Base-by-base conservation (phyloP, 176 grass and related monocot species). In the Cenchrus purpureus region DNA sequence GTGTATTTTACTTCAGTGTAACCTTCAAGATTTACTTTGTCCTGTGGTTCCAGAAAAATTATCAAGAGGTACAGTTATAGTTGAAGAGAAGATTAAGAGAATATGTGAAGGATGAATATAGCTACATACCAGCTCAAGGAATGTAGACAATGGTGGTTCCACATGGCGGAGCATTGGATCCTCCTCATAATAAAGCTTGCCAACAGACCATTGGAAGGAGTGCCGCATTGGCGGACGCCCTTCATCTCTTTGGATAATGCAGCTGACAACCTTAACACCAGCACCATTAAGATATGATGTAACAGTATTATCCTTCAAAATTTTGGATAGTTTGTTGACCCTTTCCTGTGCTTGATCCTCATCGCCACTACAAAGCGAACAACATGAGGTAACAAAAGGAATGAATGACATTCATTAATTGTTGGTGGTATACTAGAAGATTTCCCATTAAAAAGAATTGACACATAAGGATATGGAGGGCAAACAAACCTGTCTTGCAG, bases 241-340 rank as follows among this genome's bases (percentile, higher is more conserved):
- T 87, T 99, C 97, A 88, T 99, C 97, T 86, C 97, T 96, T 71
- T 99, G 91, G 84, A 99, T 99, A 86, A 99, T 99, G 82, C 97
- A 99, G 78, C 91, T 96, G 56, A 99, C 90, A 79, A 89, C 79
- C 87, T 82, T 86, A 79, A 99, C 78, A 70, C 90, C 92, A 29
- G 84, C 90, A 79, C 86, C 86, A 91, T 77, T 92, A 54, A 99
- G 91, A 89, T 88, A 88, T 73, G 91, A 91, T 82, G 88, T 91
- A 79, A 99, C 63, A 79, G 83, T 76, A 22, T 84, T 91, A 68
- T 99, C 97, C 79, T 91, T 99, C 91, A 99, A 92, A 90, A 91
- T 96, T 79, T 99, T 99, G 3, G 91, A 92, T 76, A 99, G 76
- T 87, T 99, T 96, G 58, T 94, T 89, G 82, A 99, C 84, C 81